These are phyloP conservation scores for Trichosporon asahii DNA, from an alignment of 1,284 basidiomycete species.

Conservation along the genomic window DNA sequence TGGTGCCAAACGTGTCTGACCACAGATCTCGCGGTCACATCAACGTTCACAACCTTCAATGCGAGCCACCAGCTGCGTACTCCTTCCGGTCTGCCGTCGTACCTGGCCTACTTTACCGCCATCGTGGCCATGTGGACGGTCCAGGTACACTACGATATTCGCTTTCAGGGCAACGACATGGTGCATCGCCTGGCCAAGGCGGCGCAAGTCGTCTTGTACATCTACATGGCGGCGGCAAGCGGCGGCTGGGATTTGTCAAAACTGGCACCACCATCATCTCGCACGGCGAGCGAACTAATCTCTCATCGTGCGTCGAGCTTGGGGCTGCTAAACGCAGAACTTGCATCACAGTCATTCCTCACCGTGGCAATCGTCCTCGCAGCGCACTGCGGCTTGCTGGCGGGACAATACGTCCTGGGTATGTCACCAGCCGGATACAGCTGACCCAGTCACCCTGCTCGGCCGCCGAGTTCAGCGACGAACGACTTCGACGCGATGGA, in stretches of 20 bases:
- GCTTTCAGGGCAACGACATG: conserved; percentile 34
- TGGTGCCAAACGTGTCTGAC: neutral
- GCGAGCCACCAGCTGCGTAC: conserved; percentile 30
- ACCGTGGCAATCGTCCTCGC: conserved; percentile 31
- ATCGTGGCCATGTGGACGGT: conserved; percentile 37
- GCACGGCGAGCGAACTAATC: neutral
- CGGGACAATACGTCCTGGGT: conserved; percentile 25
- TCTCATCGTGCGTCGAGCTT: neutral
- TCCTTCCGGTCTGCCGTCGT: conserved; percentile 28
- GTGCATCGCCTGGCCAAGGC: conserved; percentile 34
- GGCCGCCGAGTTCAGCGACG: neutral
- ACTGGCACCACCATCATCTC: neutral
- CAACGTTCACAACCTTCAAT: conserved; percentile 34
- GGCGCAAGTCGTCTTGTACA: conserved; percentile 33
- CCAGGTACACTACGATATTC: conserved; percentile 38
- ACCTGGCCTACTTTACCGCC: conserved; percentile 34
- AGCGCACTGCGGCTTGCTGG: conserved; percentile 24
- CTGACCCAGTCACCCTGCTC: neutral
- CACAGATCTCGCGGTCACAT: conserved; percentile 38
- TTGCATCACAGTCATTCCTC: conserved; percentile 21
- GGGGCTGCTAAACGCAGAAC: neutral
- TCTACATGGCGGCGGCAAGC: conserved; percentile 37
- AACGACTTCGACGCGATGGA: neutral
- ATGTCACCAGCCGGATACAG: neutral
- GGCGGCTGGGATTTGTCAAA: conserved; percentile 29